Evolutionary conservation across 805 yeast genomes (phyloP), one percentile per base, ranked within the genome.

Genomic region (Cyberlindnera xishuangbannaensis): DNA sequence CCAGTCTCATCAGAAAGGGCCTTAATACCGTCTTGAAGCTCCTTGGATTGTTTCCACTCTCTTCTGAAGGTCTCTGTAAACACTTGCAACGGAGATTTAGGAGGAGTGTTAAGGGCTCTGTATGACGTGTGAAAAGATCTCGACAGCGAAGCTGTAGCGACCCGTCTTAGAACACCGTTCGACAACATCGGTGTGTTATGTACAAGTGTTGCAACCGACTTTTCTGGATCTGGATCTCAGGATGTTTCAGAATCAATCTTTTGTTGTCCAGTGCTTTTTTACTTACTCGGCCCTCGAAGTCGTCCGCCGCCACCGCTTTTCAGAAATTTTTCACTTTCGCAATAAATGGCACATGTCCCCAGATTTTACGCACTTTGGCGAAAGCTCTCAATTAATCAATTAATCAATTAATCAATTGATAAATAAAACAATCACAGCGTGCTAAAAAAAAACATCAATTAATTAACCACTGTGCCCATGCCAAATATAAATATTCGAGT

Each of bases 1-100:
- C 95, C 97, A 4, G 97, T 85, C 47, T 94, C 97, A 61, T 88
- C 96, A 56, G 86, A 95, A 35, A 92, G 70, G 12, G 95, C 95
- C 61, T 90, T 92, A 55, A 92, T 86, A 50, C 87, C 86, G 36
- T 85, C 87, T 53, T 88, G 94, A 40, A 92, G 71, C 58, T 92
- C 97, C 53, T 73, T 72, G 31, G 87, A 79, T 58, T 92, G 90
- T 56, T 82, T 78, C 79, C 95, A 88, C 63, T 92, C 99, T 39
- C 71, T 69, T 54, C 73, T 80, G 66, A 92, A 92, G 1, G 97
- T 90, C 43, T 92, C 94, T 45, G 86, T 76, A 58, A 92, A 92
- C 36, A 92, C 95, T 58, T 86, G 87, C 55, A 87, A 63, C 13
- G 99, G 97, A 12, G 94, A 76, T 47, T 78, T 77, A 27, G 67